A percentile compares a stretch with the other conserved stretches of the same genome.
phyloP scores from a whole-genome alignment of 2,329 filamentous ascomycete species.

The Aureobasidium zeae region DNA sequence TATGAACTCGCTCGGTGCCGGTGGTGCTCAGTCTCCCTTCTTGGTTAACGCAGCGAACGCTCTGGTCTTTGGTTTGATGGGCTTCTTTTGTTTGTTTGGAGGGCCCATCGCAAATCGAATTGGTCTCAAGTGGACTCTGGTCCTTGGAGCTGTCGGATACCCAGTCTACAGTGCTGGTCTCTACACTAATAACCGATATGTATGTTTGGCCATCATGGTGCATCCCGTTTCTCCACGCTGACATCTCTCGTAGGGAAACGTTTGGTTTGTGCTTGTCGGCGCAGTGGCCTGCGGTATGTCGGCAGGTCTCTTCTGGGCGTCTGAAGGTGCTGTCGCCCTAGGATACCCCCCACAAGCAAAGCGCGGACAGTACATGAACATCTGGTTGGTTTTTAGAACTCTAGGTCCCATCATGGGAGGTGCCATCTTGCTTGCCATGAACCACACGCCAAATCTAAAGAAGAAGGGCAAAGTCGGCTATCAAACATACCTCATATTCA shows the following conservation, averaged over 20 bases:
- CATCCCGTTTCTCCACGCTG: no score
- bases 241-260: conserved; percentile 36
- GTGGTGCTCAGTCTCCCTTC: conserved; percentile 44
- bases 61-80: conserved; percentile 41
- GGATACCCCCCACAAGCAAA: conserved; percentile 42
- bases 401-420: conserved; percentile 42
- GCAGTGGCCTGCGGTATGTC: conserved; percentile 41
- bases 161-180: conserved; percentile 41
- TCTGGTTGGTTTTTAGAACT: conserved; percentile 43
- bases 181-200: conserved; percentile 42
- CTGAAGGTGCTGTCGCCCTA: conserved; percentile 42
- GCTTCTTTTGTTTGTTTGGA: conserved; percentile 40
- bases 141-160: conserved; percentile 40
- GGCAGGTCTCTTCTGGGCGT: conserved; percentile 44
- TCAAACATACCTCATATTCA: conserved; percentile 37
- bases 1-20: conserved; percentile 46
- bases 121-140: conserved; percentile 38
- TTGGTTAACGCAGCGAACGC: conserved; percentile 47
- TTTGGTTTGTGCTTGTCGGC: conserved; percentile 44
- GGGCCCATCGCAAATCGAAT: conserved; percentile 43
- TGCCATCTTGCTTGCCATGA: conserved; percentile 39
- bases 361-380: conserved; percentile 40
- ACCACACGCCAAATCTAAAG: conserved; percentile 35
- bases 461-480: conserved; percentile 29
- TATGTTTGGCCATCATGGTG: no score